Evolutionary conservation across 192 early-diverging fungal genomes (phyloP).

Genomic region (Phycomyces blakesleeanus): DNA sequence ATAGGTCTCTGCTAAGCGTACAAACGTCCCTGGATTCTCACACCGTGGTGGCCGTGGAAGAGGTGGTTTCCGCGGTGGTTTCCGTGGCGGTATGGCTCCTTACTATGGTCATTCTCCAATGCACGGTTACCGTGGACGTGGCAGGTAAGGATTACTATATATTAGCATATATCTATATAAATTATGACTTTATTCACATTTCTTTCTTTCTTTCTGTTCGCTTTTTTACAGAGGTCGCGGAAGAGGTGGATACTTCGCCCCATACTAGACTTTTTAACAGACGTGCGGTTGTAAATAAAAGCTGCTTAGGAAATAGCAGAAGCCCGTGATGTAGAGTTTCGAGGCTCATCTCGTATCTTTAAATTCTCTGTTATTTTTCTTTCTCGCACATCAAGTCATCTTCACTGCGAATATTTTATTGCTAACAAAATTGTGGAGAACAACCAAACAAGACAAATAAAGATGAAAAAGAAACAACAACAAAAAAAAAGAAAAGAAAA

Average conservation of each 20-base stretch:
- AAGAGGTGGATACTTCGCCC: constrained; percentile 38
- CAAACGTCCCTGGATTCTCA: constrained; percentile 87
- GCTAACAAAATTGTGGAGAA: background rate
- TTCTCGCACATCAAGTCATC: background rate
- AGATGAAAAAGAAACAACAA: constrained; percentile 4
- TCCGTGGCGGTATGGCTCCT: constrained; percentile 26
- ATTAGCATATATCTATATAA: background rate
- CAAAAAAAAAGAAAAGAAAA: background rate
- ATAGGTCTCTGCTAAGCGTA: constrained; percentile 86
- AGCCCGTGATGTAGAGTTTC: background rate
- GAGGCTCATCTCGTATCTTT: background rate
- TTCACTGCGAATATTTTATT: background rate
- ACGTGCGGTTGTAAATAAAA: constrained; percentile 4
- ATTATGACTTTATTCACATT: background rate
- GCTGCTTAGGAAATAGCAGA: background rate
- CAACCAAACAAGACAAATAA: background rate
- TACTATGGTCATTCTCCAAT: constrained; percentile 39
- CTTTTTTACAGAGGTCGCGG: constrained; percentile 29
- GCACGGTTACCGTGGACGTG: constrained; percentile 48
- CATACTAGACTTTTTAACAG: constrained; percentile 27
- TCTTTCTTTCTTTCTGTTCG: background rate
- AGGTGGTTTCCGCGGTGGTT: constrained; percentile 67
- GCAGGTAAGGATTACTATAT: constrained; percentile 6
- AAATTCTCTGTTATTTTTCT: background rate
- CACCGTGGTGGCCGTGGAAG: constrained; percentile 72